A percentile compares a stretch with the other conserved stretches of the same genome.
These are phyloP conservation scores for Lepidium aucheri DNA, from an alignment of 345 rosid genomes.

Conservation along the genomic window DNA sequence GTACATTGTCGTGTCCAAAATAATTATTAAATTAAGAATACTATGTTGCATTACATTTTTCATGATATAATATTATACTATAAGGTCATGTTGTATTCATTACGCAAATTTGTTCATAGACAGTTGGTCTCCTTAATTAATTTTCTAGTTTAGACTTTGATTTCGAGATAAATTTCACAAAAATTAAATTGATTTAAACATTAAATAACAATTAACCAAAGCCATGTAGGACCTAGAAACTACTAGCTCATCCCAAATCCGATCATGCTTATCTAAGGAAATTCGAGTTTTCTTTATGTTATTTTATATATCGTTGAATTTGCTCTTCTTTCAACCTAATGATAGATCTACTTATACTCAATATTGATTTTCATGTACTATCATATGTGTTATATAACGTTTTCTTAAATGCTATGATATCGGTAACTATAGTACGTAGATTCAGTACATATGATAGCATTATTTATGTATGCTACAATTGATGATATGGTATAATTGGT, in stretches of 20 bases:
- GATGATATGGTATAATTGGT: no score
- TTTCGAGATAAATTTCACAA: not conserved
- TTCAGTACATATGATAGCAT: no score
- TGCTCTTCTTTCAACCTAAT: not conserved
- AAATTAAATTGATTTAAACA: not conserved
- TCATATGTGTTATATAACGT: no score
- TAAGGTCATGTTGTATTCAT: constrained; percentile 2
- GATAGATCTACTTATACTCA: no score
- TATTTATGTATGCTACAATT: no score
- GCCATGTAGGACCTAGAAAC: not conserved
- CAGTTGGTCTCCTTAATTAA: not conserved
- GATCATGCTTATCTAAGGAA: not conserved
- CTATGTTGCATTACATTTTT: not conserved
- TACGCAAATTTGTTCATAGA: not conserved
- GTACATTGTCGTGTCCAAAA: constrained; percentile 9
- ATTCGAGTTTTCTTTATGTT: not conserved
- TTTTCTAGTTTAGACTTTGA: constrained; percentile 12
- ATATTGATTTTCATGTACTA: no score
- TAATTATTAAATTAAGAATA: constrained; percentile 5
- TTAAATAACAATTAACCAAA: not conserved
- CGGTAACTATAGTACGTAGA: no score
- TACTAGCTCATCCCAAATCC: not conserved
- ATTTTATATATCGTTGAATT: not conserved
- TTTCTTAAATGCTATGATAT: no score
- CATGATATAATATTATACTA: not conserved